These are phyloP conservation scores for Pontederia paniculata DNA, from an alignment of 176 grass and related monocot genomes.

Conservation along the genomic window DNA sequence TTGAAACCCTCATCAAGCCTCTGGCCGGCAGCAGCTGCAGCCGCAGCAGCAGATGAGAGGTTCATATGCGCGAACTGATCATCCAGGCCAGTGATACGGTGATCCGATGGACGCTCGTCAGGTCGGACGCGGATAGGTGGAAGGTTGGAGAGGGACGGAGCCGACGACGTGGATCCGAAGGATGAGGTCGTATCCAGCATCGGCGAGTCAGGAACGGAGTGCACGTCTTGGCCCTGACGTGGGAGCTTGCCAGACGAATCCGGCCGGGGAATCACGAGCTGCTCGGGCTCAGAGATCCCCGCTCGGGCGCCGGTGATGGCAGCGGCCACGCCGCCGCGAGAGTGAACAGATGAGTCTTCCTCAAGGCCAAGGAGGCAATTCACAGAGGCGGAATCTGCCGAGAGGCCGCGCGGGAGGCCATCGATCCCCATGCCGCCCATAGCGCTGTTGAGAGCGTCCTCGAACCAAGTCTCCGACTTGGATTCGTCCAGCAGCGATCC, in stretches of 20 bases:
- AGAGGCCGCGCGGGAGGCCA: conserved; percentile 60
- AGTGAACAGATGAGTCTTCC: conserved; percentile 79
- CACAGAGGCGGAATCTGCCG: conserved; percentile 72
- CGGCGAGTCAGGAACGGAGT: conserved; percentile 81
- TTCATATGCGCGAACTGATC: conserved; percentile 70
- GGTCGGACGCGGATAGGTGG: conserved; percentile 72
- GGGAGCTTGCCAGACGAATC: conserved; percentile 17
- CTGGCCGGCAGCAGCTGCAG: neutral
- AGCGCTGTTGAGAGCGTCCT: conserved; percentile 78
- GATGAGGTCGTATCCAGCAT: conserved; percentile 90
- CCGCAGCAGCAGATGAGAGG: conserved; percentile 30
- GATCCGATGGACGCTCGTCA: conserved; percentile 32
- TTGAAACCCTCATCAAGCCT: conserved; percentile 25
- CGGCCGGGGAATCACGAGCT: conserved; percentile 1
- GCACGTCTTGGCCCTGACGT: conserved; percentile 41
- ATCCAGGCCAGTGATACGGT: conserved; percentile 31
- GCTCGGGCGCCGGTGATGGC: conserved; percentile 6
- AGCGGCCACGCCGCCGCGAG: conserved; percentile 23
- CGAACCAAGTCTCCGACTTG: conserved; percentile 95
- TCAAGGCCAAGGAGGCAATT: conserved; percentile 96
- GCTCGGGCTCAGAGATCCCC: conserved; percentile 22
- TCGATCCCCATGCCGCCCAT: conserved; percentile 54
- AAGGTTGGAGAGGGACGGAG: conserved; percentile 85
- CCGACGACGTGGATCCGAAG: conserved; percentile 70
- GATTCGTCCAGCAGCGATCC: conserved; percentile 81